A percentile compares a stretch with the other conserved stretches of the same genome.
Conservation (phyloP, 495 filamentous ascomycete genomes). For the Penicillium riverlandense region DNA sequence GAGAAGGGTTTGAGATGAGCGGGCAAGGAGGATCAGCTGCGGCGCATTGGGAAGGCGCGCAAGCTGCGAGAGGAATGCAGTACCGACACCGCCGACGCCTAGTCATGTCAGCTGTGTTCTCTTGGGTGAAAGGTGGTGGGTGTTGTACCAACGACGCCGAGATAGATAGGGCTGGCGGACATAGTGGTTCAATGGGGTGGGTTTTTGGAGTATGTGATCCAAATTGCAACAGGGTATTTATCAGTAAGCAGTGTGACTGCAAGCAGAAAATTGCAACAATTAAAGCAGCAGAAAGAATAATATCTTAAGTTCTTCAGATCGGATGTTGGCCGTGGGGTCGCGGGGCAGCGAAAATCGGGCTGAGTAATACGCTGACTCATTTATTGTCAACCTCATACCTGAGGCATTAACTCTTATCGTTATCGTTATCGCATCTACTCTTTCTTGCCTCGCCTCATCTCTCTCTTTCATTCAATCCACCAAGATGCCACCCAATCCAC, state of each 20-base stretch:
- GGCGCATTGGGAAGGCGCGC: slow-evolving; percentile 54
- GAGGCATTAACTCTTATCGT: not conserved
- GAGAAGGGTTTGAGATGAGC: slow-evolving; percentile 70
- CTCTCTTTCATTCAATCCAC: slow-evolving; percentile 1
- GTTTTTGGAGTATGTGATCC: not conserved
- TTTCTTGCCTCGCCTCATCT: too few species aligned
- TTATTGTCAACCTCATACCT: too few species aligned
- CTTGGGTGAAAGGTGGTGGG: not conserved
- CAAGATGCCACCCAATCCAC: slow-evolving; percentile 8
- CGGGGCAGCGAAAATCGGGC: slow-evolving; percentile 8
- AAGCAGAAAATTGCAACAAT: too few species aligned
- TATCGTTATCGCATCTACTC: slow-evolving; percentile 1
- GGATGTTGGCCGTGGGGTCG: not conserved
- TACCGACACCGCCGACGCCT: slow-evolving; percentile 93
- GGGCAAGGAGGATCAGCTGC: slow-evolving; percentile 70
- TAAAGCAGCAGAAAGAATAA: too few species aligned
- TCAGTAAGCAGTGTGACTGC: too few species aligned
- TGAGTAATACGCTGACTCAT: not conserved
- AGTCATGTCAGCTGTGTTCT: not conserved
- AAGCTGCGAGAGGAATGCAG: slow-evolving; percentile 82
- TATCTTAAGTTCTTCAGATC: too few species aligned
- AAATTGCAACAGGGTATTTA: not conserved
- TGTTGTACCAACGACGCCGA: slow-evolving; percentile 38
- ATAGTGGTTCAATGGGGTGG: slow-evolving; percentile 14
- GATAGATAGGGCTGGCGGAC: slow-evolving; percentile 37